Conservation (phyloP, 192 early-diverging fungal species). For the Entomortierella chlamydospora region DNA sequence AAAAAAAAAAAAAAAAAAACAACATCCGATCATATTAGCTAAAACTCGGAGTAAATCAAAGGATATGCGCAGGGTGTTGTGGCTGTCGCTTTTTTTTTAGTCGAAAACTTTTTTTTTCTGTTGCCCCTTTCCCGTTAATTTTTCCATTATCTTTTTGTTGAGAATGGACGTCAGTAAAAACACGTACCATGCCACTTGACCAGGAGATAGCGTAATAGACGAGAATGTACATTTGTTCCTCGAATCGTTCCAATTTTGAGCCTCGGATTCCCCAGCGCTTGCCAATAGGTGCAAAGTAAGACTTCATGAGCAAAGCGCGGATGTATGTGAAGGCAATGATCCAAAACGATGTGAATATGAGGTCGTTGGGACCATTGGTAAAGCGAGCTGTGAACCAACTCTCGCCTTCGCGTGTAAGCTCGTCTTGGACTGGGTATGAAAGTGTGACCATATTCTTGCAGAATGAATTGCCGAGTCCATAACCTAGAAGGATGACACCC, state of each 20-base stretch:
- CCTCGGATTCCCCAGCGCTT: conserved; percentile 52
- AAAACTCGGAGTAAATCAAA: too few species aligned
- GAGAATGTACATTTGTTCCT: conserved; percentile 79
- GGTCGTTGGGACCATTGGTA: conserved; percentile 66
- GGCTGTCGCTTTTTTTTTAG: background rate
- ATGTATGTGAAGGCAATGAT: conserved; percentile 72
- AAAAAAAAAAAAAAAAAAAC: too few species aligned
- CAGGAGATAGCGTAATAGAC: conserved; percentile 74
- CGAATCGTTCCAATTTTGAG: conserved; percentile 64
- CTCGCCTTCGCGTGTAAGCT: conserved; percentile 24
- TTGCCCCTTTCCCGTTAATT: background rate
- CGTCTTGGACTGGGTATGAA: conserved; percentile 27
- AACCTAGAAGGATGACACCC: conserved; percentile 25
- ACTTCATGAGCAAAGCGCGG: conserved; percentile 68
- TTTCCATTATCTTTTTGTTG: too few species aligned
- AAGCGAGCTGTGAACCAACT: conserved; percentile 48
- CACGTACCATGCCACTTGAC: conserved; percentile 69
- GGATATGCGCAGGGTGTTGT: background rate
- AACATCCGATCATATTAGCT: too few species aligned
- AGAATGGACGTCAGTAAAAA: background rate
- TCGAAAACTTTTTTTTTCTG: background rate
- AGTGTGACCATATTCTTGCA: conserved; percentile 39
- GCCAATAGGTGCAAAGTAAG: conserved; percentile 59
- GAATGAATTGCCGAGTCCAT: conserved; percentile 9
- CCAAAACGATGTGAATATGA: conserved; percentile 75